Conservation (phyloP, 2,329 filamentous ascomycete species). For the Macrophomina pseudophaseolina region DNA sequence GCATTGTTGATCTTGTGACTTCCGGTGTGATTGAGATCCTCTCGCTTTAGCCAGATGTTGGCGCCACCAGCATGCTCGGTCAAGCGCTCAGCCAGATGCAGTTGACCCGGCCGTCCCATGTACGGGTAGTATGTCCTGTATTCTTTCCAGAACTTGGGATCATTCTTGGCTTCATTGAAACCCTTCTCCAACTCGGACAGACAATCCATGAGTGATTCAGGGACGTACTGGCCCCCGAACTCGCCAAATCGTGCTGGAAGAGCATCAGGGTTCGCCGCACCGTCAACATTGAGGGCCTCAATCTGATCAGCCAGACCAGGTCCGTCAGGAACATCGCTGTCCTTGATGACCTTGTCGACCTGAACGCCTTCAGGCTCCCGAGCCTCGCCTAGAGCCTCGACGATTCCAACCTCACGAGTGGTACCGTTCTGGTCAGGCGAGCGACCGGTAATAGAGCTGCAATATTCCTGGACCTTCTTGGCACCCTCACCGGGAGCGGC, state of each 20-base stretch:
- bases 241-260: slow-evolving; percentile 90
- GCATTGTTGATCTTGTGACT: slow-evolving; percentile 99
- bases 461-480: slow-evolving; percentile 84
- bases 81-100: slow-evolving; percentile 86
- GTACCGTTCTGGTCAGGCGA: slow-evolving; percentile 53
- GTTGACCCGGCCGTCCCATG: slow-evolving; percentile 91
- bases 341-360: slow-evolving; percentile 70
- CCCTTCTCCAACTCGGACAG: slow-evolving; percentile 87
- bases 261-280: slow-evolving; percentile 52
- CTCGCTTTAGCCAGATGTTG: slow-evolving; percentile 96
- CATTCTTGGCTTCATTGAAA: slow-evolving; percentile 85
- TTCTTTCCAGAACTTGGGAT: slow-evolving; percentile 95
- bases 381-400: slow-evolving; percentile 69
- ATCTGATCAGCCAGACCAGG: slow-evolving; percentile 81
- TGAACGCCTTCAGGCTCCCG: slow-evolving; percentile 67
- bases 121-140: slow-evolving; percentile 95
- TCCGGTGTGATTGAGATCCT: slow-evolving; percentile 96
- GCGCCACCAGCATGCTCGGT: slow-evolving; percentile 90
- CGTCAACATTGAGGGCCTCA: slow-evolving; percentile 74
- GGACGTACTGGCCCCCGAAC: slow-evolving; percentile 96
- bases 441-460: slow-evolving; percentile 71
- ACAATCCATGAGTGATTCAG: slow-evolving; percentile 97
- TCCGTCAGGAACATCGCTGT: slow-evolving; percentile 60
- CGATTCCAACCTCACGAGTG: slow-evolving; percentile 70
- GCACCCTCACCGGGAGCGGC: slow-evolving; percentile 69